A percentile compares a stretch with the other conserved stretches of the same genome.
phyloP scores from a whole-genome alignment of 139 green algal species.

The Mesotaenium endlicherianum region DNA sequence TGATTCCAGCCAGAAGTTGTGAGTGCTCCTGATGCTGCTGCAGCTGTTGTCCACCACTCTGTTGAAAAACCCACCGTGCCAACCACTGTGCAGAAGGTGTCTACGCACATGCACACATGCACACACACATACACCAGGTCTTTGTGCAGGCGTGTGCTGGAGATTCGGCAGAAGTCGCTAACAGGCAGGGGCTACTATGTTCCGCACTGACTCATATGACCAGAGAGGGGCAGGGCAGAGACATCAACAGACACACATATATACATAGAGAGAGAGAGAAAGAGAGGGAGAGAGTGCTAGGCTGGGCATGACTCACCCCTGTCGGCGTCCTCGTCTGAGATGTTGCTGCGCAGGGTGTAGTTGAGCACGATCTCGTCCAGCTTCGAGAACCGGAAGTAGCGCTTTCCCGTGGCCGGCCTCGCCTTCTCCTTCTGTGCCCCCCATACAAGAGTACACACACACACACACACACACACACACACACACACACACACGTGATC shows the following conservation, averaged over 20 bases:
- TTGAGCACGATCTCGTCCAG: slow-evolving; percentile 42
- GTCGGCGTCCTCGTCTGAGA: slow-evolving; percentile 14
- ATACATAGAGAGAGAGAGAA: no score
- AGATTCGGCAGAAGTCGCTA: no score
- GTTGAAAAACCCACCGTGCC: no score
- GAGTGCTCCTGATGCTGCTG: no score
- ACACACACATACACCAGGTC: no score
- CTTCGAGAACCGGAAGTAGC: slow-evolving; percentile 45
- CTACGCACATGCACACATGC: no score
- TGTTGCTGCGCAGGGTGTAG: slow-evolving; percentile 39
- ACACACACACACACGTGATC: not conserved
- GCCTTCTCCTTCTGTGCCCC: slow-evolving; percentile 23
- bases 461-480: not conserved
- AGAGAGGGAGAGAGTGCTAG: not conserved
- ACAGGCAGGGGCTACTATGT: no score
- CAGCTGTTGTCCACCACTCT: no score
- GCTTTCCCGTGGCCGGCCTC: slow-evolving; percentile 38
- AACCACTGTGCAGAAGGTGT: no score
- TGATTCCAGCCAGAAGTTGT: no score
- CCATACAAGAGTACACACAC: not conserved
- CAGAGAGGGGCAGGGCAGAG: not conserved
- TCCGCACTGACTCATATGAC: no score
- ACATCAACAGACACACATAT: not conserved
- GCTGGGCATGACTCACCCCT: slow-evolving; percentile 14
- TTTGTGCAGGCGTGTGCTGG: no score